Base-by-base conservation (phyloP, 2,329 filamentous ascomycete genomes). In the Metarhizium anisopliae region DNA sequence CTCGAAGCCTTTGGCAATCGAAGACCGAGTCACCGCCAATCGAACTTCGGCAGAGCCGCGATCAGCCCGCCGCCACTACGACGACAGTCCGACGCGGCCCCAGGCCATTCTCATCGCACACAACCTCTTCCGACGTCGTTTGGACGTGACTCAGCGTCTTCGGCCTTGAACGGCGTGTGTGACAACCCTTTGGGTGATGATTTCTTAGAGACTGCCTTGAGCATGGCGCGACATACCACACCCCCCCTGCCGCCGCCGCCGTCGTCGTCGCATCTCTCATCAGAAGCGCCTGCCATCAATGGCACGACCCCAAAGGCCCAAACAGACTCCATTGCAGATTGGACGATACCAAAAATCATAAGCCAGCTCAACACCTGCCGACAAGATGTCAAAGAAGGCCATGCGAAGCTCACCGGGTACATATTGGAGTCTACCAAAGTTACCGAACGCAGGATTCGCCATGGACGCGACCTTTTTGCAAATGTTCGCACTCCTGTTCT, bases 381-480 rank as follows among this genome's bases (percentile, higher is more conserved):
- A 16, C 66, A 67, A 38, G 73, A 78, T 29, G 74, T 82, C 32
- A 71, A 72, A 52, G 66, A 71, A 13, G 72, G 74, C 42, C 76
- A 81, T 55, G 70, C 74, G 6, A 72, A 69, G 29, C 70, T 80
- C 16, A 71, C 74, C 3, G 67, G 75, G 6, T 73, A 76, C 55
- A 68, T 74, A 36, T 70, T 81, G 38, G 71, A 76, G 56, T 72
- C 75, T 13, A 75, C 76, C 54, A 72, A 71, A 47, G 69, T 70
- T 1, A 67, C 67, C 5, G 68, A 74, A 53, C 71, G 69, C 30
- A 72, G 70, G 35, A 67, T 75, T 56, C 62, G 70, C 29, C 71
- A 72, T 53, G 73, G 75, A 49, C 64, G 68, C 8, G 78, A 81
- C 56, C 72, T 75, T 58, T 81, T 83, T 61, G 74, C 74, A 2